Base-by-base conservation (phyloP, 2,329 filamentous ascomycete genomes). In the Colletotrichum melonis region DNA sequence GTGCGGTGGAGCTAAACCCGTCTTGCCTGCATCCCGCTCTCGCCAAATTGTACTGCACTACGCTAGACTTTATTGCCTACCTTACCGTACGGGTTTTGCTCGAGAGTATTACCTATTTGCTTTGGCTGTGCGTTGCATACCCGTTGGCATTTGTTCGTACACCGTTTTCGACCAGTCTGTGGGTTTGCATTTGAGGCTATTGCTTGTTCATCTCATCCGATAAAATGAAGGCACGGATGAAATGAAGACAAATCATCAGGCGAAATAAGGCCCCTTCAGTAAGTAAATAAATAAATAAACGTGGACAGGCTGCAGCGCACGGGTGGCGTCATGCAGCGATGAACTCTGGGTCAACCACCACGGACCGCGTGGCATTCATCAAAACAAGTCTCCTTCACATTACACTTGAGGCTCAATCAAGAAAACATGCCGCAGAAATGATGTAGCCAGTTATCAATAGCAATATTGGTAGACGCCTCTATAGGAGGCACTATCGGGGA, bases 221-320 rank as follows among this genome's bases (percentile, higher is more conserved):
- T 38, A 55, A 73, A 62, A 19, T 46, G 60, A 7, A 52, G 28
- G 46, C 32, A 22, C 38, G 38, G 38, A 42, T 28, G 67, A 73
- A 65, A 19, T 46, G 60, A 5, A 38, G 28, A 32, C 32, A 16
- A 46, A 42, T 26, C 28, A 24, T 42, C 16, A 60, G 46, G 35
- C 30, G 46, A 28, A 54, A 64, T 62, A 64, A 59, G 22, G 49
- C 22, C 38, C 38, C 38, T 42, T 49, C 19, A 49, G 19, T 8
- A 1, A 19, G 38, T 42, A 42, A 42, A 42, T 49, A 49, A 49
- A 49, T 42, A 42, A 42, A 42, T 49, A 49, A 49, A 49, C 42
- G 8, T 49, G 8, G 42, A 49, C 42, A 60, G 30, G 52, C 68
- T 67, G 68, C 68, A 30, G 28, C 67, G 71, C 62, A 73, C 71